Base-by-base conservation (phyloP, 1,139 yeast species). In the Yamadazyma atlantica region DNA sequence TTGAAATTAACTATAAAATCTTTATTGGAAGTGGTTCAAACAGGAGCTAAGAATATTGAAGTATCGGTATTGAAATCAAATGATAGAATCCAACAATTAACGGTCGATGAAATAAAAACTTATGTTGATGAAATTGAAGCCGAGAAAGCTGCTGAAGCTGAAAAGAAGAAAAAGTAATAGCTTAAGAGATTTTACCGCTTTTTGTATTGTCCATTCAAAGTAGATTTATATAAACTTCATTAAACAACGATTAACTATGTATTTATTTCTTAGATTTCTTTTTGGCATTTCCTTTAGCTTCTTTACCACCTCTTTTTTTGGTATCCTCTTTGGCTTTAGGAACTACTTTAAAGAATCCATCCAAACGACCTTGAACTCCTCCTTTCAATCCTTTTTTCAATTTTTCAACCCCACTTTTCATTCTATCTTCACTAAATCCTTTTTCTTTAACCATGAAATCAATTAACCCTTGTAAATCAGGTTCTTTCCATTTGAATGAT, bases 41-140 rank as follows among this genome's bases (percentile, higher is more conserved):
- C 97, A 2, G 98, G 98, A 28, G 95, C 97, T 32, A 86, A 88
- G 60, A 92, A 92, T 62, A 89, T 92, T 57, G 99, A 92, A 63
- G 82, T 92, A 40, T 85, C 95, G 11, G 84, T 94, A 34, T 80
- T 92, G 76, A 79, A 78, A 48, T 86, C 97, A 24, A 79, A 78
- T 42, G 69, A 73, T 48, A 55, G 61, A 33, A 75, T 81, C 48
- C 63, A 71, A 45, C 67, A 73, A 42, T 72, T 85, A 59, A 69
- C 80, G 21, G 75, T 80, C 40, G 96, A 86, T 22, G 87, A 84
- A 50, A 81, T 94, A 48, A 85, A 81, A 49, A 73, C 73, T 38
- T 78, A 81, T 52, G 97, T 92, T 36, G 80, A 82, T 44, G 85
- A 82, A 52, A 86, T 92, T 48, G 98, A 92, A 64, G 85, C 79